Evolutionary conservation across 2,329 filamentous ascomycete species (phyloP).

Genomic region (Aspergillus sp.): DNA sequence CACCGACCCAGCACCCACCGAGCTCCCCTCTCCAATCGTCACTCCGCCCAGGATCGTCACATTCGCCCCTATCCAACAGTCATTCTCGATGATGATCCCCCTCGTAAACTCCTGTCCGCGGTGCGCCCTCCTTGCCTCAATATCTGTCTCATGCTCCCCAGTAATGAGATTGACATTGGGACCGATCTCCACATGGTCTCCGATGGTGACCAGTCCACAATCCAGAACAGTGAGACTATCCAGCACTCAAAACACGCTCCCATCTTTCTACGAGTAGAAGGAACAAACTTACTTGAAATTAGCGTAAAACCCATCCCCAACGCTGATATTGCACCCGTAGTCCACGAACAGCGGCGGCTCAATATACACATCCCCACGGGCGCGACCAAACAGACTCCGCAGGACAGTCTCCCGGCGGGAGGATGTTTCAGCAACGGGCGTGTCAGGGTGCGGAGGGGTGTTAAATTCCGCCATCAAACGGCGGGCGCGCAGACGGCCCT

Average conservation of each 20-base stretch:
- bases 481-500: slow-evolving; percentile 9
- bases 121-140: slow-evolving; percentile 40
- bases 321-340: slow-evolving; percentile 21
- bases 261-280: background rate
- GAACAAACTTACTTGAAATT: slow-evolving; percentile 15
- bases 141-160: slow-evolving; percentile 49
- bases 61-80: slow-evolving; percentile 75
- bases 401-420: slow-evolving; percentile 5
- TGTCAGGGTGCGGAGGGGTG: slow-evolving; percentile 1
- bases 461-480: slow-evolving; percentile 10
- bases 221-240: slow-evolving; percentile 54
- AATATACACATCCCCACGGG: slow-evolving; percentile 12
- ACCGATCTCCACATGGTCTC: slow-evolving; percentile 50
- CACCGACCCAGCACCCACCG: slow-evolving; percentile 74
- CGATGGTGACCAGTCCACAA: slow-evolving; percentile 50
- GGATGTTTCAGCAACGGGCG: background rate
- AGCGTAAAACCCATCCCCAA: slow-evolving; percentile 16
- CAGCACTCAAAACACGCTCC: slow-evolving; percentile 35
- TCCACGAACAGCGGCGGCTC: slow-evolving; percentile 20
- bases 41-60: slow-evolving; percentile 71
- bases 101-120: slow-evolving; percentile 68
- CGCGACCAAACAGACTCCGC: slow-evolving; percentile 9
- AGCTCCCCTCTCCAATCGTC: slow-evolving; percentile 68
- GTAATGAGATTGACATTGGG: slow-evolving; percentile 50
- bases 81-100: slow-evolving; percentile 71